A percentile compares a stretch with the other conserved stretches of the same genome.
Conservation (phyloP, 148 eudicot genomes). For the Chenopodium suecicum region DNA sequence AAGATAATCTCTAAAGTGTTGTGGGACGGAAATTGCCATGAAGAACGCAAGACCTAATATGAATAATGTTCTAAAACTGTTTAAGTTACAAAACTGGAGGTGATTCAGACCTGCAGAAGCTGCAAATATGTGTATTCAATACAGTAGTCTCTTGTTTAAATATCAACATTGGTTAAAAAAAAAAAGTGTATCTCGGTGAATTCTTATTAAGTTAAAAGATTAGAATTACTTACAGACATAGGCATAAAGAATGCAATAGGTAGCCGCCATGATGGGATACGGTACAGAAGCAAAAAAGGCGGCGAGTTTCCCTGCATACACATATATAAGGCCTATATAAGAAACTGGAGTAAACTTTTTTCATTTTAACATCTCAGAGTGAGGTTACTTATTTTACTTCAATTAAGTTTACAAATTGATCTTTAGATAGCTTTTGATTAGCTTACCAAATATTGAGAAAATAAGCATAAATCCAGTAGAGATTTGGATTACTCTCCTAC, state of each 20-base stretch:
- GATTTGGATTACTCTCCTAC: conserved; percentile 69
- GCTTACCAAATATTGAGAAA: conserved; percentile 71
- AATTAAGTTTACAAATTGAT: neutral
- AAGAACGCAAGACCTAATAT: conserved; percentile 69
- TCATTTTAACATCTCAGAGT: too few relatives aligned
- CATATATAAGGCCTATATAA: too few relatives aligned
- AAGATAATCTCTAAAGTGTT: conserved; percentile 55
- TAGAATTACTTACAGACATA: conserved; percentile 54
- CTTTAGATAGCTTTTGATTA: neutral
- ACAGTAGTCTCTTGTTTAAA: neutral
- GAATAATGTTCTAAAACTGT: conserved; percentile 72
- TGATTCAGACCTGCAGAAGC: conserved; percentile 77
- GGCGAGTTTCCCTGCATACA: conserved; percentile 62
- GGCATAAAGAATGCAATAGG: conserved; percentile 64
- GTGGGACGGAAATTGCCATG: conserved; percentile 67
- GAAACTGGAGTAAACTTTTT: too few relatives aligned
- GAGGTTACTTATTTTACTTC: too few relatives aligned
- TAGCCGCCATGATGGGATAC: conserved; percentile 63
- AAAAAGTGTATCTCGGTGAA: too few relatives aligned
- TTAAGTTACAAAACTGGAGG: conserved; percentile 86
- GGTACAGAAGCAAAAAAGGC: conserved; percentile 89
- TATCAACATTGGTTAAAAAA: too few relatives aligned
- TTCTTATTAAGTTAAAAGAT: too few relatives aligned
- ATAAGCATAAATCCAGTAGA: conserved; percentile 66
- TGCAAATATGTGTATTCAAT: conserved; percentile 27